Percentiles rank a stretch among this genome's conserved stretches.
Evolutionary conservation across 805 yeast species (phyloP).

Genomic region (Priceomyces medius): DNA sequence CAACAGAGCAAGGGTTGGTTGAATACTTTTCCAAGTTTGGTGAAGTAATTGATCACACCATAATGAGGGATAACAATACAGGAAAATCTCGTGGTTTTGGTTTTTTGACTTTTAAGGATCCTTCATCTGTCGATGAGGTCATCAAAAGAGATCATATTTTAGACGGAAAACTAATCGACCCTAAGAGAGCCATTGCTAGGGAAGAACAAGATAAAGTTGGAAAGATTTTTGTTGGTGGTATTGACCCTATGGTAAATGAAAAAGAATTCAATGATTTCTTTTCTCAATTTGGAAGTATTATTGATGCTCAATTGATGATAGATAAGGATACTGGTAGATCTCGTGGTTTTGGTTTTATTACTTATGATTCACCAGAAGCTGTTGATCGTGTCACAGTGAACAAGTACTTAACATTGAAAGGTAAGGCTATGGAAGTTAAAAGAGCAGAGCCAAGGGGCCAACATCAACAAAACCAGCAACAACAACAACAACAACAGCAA

Average conservation of each 20-base stretch:
- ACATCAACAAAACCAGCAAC: slow-evolving; percentile 46
- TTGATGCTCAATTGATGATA: slow-evolving; percentile 95
- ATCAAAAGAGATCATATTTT: slow-evolving; percentile 81
- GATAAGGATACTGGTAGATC: slow-evolving; percentile 97
- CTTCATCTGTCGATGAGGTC: slow-evolving; percentile 84
- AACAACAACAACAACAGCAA: slow-evolving; percentile 30
- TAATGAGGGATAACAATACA: slow-evolving; percentile 85
- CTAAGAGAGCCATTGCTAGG: slow-evolving; percentile 94
- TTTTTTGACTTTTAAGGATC: slow-evolving; percentile 78
- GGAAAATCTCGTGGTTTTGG: slow-evolving; percentile 96
- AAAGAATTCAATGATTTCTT: slow-evolving; percentile 85
- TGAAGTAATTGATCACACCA: slow-evolving; percentile 80
- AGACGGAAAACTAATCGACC: slow-evolving; percentile 96
- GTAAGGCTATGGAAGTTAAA: slow-evolving; percentile 80
- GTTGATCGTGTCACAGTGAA: slow-evolving; percentile 85
- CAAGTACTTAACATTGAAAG: slow-evolving; percentile 80
- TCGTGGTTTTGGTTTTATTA: slow-evolving; percentile 95
- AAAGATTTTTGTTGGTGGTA: slow-evolving; percentile 96
- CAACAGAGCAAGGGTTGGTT: slow-evolving; percentile 82
- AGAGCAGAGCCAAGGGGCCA: slow-evolving; percentile 81
- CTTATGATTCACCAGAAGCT: slow-evolving; percentile 92
- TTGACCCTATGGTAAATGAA: slow-evolving; percentile 90
- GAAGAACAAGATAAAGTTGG: slow-evolving; percentile 97
- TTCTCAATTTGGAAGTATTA: slow-evolving; percentile 82
- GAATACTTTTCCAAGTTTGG: slow-evolving; percentile 87